Conservation (phyloP, 805 yeast genomes). For the Candida michaelii region DNA sequence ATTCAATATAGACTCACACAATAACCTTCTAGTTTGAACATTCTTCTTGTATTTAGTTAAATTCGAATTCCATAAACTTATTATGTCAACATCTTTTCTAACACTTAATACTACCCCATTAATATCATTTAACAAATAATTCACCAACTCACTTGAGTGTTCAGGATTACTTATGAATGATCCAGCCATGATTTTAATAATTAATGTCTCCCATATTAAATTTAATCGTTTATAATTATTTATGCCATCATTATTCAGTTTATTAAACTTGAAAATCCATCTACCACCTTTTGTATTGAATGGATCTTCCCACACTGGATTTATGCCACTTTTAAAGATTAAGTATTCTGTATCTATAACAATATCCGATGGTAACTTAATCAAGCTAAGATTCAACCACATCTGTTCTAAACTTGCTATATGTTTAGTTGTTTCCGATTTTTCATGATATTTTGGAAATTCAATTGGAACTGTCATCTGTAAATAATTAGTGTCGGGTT, state of each 20-base stretch:
- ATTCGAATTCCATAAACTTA: conserved; percentile 63
- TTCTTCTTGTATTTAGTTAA: conserved; percentile 28
- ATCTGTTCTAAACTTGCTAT: conserved; percentile 54
- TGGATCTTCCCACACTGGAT: conserved; percentile 71
- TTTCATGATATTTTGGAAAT: conserved; percentile 30
- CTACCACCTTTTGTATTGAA: conserved; percentile 60
- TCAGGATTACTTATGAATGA: conserved; percentile 41
- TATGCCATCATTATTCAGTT: conserved; percentile 22
- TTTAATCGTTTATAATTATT: conserved; percentile 31
- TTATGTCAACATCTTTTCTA: conserved; percentile 57
- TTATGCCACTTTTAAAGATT: conserved; percentile 57
- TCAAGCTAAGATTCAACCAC: conserved; percentile 44
- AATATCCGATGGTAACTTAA: conserved; percentile 41
- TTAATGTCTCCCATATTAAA: conserved; percentile 56
- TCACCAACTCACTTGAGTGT: conserved; percentile 33
- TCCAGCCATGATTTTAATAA: conserved; percentile 53
- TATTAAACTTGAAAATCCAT: conserved; percentile 55
- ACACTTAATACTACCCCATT: conserved; percentile 61
- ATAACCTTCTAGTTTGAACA: conserved; percentile 31
- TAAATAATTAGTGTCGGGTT: conserved; percentile 31
- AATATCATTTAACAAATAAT: conserved; percentile 48
- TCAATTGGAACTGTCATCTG: conserved; percentile 46
- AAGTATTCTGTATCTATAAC: conserved; percentile 52
- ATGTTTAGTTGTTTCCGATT: conserved; percentile 15
- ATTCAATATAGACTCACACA: conserved; percentile 47